Percentiles rank a stretch among this genome's conserved stretches.
Evolutionary conservation across 257 asterid species (phyloP).

Genomic region (Gentiana dahurica): DNA sequence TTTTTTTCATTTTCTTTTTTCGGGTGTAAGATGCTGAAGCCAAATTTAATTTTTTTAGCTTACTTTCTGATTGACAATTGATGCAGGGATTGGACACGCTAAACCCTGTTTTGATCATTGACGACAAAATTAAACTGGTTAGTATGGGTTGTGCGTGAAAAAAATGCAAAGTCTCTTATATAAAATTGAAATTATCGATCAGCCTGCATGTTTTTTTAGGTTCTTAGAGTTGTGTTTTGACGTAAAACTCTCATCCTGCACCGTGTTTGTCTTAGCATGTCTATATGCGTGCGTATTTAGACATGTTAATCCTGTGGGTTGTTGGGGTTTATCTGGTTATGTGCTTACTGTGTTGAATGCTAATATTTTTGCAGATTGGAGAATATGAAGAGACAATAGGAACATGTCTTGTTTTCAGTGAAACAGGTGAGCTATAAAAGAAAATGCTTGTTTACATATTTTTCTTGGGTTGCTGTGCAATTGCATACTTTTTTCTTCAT

Average conservation of each 20-base stretch:
- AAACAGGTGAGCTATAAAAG: conserved; percentile 44
- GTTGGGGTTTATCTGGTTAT: no score
- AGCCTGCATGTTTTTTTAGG: no score
- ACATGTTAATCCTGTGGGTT: no score
- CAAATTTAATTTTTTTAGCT: background rate
- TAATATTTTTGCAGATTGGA: conserved; percentile 55
- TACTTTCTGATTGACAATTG: conserved; percentile 6
- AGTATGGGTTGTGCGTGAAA: conserved; percentile 5
- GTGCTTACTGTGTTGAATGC: background rate
- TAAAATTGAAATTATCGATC: no score
- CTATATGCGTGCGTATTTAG: no score
- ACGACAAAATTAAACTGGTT: conserved; percentile 78
- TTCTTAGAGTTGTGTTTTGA: no score
- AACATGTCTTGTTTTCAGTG: conserved; percentile 61
- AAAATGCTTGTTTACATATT: background rate
- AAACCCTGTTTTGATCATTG: conserved; percentile 68
- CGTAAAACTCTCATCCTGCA: no score
- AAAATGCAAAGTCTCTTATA: no score
- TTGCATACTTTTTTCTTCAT: background rate
- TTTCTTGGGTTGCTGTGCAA: background rate
- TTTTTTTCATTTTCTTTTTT: background rate
- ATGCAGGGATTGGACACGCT: conserved; percentile 76
- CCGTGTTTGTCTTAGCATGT: no score
- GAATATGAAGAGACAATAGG: conserved; percentile 82
- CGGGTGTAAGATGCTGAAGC: background rate